A percentile compares a stretch with the other conserved stretches of the same genome.
These are phyloP conservation scores for Acanthamoeba royreba DNA, from an alignment of 208 protist species.

Conservation along the genomic window DNA sequence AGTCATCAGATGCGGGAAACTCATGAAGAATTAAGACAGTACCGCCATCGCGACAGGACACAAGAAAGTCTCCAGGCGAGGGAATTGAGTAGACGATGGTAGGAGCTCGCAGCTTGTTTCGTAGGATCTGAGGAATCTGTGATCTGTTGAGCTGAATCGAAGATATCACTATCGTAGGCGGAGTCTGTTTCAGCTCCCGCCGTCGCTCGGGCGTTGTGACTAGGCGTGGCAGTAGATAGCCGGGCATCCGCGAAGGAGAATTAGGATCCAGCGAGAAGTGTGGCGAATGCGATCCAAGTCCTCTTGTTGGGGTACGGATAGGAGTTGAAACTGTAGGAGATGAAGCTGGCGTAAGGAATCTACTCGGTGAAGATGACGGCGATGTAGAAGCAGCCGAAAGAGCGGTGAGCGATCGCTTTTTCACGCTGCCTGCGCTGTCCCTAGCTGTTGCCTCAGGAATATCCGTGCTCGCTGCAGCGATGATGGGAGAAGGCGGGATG, in stretches of 20 bases:
- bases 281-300: not conserved
- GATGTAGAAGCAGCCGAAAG: not conserved
- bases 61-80: not conserved
- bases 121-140: slow-evolving; percentile 1
- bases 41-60: not conserved
- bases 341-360: not conserved
- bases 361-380: not conserved
- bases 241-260: not conserved
- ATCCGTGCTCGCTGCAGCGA: not conserved
- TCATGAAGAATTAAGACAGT: not conserved
- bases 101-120: not conserved
- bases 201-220: not conserved
- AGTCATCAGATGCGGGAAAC: not conserved
- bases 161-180: slow-evolving; percentile 7
- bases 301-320: too few relatives aligned
- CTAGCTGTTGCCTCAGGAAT: too few relatives aligned
- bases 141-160: slow-evolving; percentile 16
- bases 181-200: not conserved
- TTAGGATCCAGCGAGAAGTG: not conserved
- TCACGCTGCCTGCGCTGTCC: too few relatives aligned
- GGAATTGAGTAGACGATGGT: not conserved
- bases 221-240: not conserved
- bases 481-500: not conserved
- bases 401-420: not conserved
- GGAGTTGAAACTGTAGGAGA: too few relatives aligned